Percentiles rank a stretch among this genome's conserved stretches.
Conservation (phyloP, 2,329 filamentous ascomycete genomes). For the Fusarium sp. region DNA sequence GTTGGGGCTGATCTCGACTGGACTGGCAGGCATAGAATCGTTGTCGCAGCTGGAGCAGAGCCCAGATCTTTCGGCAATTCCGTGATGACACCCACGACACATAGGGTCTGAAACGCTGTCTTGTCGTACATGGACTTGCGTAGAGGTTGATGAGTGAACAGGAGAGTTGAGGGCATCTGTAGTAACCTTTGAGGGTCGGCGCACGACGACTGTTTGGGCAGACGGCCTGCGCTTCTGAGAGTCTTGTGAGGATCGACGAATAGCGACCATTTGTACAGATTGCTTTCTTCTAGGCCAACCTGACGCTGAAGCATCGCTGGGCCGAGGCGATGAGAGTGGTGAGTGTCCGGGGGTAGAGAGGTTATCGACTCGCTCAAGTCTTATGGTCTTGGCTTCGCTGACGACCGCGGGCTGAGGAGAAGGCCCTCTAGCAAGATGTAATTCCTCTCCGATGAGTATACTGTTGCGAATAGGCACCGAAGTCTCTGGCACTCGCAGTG, state of each 20-base stretch:
- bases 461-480: slow-evolving; percentile 24
- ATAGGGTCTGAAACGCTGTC: slow-evolving; percentile 41
- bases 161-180: slow-evolving; percentile 41
- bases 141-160: slow-evolving; percentile 8
- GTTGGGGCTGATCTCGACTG: slow-evolving; percentile 14
- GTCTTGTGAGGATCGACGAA: slow-evolving; percentile 28
- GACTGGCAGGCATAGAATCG: slow-evolving; percentile 28
- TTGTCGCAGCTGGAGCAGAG: slow-evolving; percentile 44
- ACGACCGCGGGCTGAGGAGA: slow-evolving; percentile 33
- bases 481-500: background rate
- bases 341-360: slow-evolving; percentile 28
- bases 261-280: slow-evolving; percentile 32
- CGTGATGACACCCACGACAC: slow-evolving; percentile 41
- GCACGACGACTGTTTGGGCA: slow-evolving; percentile 21
- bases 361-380: slow-evolving; percentile 38
- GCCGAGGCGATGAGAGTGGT: slow-evolving; percentile 30
- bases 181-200: slow-evolving; percentile 33
- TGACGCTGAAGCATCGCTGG: slow-evolving; percentile 5
- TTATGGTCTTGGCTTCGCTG: slow-evolving; percentile 39
- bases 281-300: slow-evolving; percentile 29
- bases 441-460: slow-evolving; percentile 18
- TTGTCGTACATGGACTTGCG: slow-evolving; percentile 41
- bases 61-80: slow-evolving; percentile 42
- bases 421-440: slow-evolving; percentile 22
- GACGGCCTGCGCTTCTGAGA: slow-evolving; percentile 32